Conservation (phyloP, 768 basidiomycete species). For the Kwoniella shandongensis region DNA sequence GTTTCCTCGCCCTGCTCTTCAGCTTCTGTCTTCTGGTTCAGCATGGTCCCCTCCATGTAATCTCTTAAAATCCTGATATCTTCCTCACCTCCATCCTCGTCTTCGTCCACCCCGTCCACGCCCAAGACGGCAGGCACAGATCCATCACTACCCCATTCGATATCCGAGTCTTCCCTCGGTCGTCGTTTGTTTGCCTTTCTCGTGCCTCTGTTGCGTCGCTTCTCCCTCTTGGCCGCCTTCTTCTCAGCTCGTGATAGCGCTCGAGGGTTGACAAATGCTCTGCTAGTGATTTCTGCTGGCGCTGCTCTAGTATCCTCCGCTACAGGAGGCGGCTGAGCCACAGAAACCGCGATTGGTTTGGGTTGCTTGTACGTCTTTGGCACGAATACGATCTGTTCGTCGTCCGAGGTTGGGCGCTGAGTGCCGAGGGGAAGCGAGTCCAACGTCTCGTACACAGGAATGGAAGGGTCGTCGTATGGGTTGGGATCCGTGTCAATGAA, state of each 20-base stretch:
- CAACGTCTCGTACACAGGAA: constrained; percentile 24
- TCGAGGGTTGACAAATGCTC: constrained; percentile 23
- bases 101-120: constrained; percentile 15
- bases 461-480: neutral
- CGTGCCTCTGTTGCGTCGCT: constrained; percentile 19
- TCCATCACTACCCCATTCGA: constrained; percentile 53
- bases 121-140: constrained; percentile 31
- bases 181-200: constrained; percentile 16
- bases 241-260: constrained; percentile 27
- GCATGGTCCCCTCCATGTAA: constrained; percentile 40
- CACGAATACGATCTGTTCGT: constrained; percentile 49
- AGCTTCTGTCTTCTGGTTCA: constrained; percentile 25
- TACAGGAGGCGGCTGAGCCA: constrained; percentile 5
- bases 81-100: constrained; percentile 3
- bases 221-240: constrained; percentile 38
- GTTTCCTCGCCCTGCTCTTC: constrained; percentile 18
- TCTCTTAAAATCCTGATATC: constrained; percentile 41
- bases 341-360: constrained; percentile 35
- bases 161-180: constrained; percentile 42
- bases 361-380: constrained; percentile 43
- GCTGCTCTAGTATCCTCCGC: neutral
- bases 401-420: constrained; percentile 23
- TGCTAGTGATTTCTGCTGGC: neutral
- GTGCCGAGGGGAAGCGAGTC: constrained; percentile 13
- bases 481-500: constrained; percentile 38